Conservation (phyloP, 345 rosid genomes). For the Bretschneidera sinensis region DNA sequence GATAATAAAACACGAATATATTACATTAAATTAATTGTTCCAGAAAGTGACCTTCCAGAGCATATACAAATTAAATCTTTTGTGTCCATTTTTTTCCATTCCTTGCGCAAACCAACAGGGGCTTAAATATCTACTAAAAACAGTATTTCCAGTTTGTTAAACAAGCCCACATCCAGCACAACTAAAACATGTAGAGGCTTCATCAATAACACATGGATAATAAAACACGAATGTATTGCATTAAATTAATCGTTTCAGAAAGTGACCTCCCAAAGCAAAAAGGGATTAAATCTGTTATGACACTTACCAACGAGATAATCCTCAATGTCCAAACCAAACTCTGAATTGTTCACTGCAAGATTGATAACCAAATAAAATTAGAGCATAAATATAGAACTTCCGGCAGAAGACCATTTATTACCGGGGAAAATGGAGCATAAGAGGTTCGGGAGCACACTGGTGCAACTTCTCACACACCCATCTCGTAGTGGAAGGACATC, state of each 20-base stretch:
- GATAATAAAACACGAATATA: no score
- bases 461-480: not conserved
- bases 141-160: not conserved
- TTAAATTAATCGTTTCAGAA: no score
- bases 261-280: not conserved
- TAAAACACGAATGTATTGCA: no score
- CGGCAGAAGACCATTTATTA: no score
- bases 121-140: no score
- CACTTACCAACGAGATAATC: conserved; percentile 85
- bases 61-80: no score
- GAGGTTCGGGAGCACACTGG: not conserved
- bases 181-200: no score
- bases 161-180: not conserved
- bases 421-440: not conserved
- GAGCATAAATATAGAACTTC: not conserved
- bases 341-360: conserved; percentile 62
- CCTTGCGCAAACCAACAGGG: no score
- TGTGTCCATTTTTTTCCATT: no score
- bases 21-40: no score
- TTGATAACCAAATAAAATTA: conserved; percentile 7
- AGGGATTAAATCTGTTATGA: conserved; percentile 5
- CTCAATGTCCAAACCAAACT: conserved; percentile 73
- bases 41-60: not conserved
- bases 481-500: not conserved
- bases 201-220: no score